phyloP scores from a whole-genome alignment of 768 basidiomycete species.

The Saitozyma podzolica region DNA sequence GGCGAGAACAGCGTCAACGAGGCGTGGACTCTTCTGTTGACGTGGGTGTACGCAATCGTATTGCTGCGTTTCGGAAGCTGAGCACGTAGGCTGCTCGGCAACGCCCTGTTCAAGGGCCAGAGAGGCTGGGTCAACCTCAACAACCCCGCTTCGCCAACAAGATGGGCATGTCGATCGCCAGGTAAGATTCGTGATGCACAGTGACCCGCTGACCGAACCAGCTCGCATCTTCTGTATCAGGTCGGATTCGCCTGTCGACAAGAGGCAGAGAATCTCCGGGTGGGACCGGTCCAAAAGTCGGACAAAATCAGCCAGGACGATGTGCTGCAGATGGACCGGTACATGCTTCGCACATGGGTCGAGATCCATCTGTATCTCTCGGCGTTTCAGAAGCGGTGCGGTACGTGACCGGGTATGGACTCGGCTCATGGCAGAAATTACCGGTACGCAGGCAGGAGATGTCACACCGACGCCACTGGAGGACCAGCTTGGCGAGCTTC shows the following conservation, averaged over 20 bases:
- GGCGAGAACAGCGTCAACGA: conserved; percentile 25
- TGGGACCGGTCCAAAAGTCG: conserved; percentile 32
- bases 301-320: conserved; percentile 19
- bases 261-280: conserved; percentile 27
- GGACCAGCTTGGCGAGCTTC: conserved; percentile 1
- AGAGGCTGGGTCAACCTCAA: conserved; percentile 39
- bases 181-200: background rate
- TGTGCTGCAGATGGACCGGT: conserved; percentile 35
- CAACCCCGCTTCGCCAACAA: conserved; percentile 26
- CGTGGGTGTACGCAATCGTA: conserved; percentile 19
- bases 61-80: background rate
- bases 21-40: conserved; percentile 30
- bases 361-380: conserved; percentile 30
- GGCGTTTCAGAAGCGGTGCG: conserved; percentile 15
- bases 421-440: conserved; percentile 1
- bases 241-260: conserved; percentile 43
- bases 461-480: conserved; percentile 10
- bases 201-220: background rate
- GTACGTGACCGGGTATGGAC: conserved; percentile 11
- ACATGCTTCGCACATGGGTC: conserved; percentile 43
- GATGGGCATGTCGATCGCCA: conserved; percentile 19
- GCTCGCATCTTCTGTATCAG: conserved; percentile 23
- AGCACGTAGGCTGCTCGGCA: conserved; percentile 26
- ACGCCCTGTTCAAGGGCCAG: conserved; percentile 42
- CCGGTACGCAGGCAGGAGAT: background rate